Conservation (phyloP, 164 flowering plant genomes). For the Pachysandra terminalis region DNA sequence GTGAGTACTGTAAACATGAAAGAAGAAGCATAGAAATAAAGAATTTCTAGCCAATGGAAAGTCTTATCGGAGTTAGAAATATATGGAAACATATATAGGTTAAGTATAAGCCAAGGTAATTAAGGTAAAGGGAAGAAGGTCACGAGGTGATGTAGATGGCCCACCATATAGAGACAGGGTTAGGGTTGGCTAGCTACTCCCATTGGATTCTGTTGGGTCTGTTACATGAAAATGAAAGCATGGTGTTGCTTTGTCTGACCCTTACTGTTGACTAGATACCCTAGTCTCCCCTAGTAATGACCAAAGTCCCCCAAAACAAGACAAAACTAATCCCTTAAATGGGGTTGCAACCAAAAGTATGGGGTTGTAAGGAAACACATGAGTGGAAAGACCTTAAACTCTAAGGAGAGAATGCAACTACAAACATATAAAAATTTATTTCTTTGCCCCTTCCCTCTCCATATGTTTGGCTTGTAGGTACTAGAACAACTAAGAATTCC, state of each 20-base stretch:
- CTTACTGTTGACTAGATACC: constrained; percentile 11
- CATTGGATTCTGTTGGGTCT: constrained; percentile 53
- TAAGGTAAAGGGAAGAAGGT: no score
- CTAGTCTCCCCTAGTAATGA: no score
- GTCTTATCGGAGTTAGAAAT: no score
- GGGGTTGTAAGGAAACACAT: not conserved
- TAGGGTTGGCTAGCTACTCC: constrained; percentile 22
- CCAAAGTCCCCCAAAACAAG: constrained; percentile 20
- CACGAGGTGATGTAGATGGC: constrained; percentile 17
- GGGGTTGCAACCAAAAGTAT: constrained; percentile 14
- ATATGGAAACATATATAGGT: no score
- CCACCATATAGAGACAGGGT: constrained; percentile 32
- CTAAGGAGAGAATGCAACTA: no score
- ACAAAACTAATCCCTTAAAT: constrained; percentile 29
- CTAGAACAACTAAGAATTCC: no score
- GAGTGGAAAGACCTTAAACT: not conserved
- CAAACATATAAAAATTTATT: no score
- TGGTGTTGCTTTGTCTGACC: constrained; percentile 16
- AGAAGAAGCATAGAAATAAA: constrained; percentile 25
- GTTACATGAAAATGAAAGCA: constrained; percentile 28
- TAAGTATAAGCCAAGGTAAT: no score
- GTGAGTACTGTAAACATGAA: constrained; percentile 15
- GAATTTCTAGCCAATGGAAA: no score
- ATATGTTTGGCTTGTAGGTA: no score
- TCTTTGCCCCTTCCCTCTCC: no score